These are phyloP conservation scores for Micromonas pusilla DNA, from an alignment of 139 green algal species.

Conservation along the genomic window DNA sequence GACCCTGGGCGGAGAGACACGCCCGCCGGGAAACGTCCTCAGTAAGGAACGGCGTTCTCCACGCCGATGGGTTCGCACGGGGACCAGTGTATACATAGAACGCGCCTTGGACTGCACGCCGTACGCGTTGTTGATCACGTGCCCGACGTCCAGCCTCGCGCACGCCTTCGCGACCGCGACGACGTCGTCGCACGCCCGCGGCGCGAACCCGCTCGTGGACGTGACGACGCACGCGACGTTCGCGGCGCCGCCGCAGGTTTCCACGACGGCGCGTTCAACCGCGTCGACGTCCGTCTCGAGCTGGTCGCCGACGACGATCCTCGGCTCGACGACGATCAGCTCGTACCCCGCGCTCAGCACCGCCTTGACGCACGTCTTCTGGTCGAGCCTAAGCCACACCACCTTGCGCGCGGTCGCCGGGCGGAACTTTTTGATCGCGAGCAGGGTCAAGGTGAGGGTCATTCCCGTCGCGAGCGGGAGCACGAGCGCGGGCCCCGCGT, in stretches of 20 bases:
- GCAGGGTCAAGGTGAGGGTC: constrained; percentile 68
- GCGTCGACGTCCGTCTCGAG: constrained; percentile 72
- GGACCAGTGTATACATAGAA: not conserved
- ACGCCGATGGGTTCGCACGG: too few species aligned
- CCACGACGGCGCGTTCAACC: constrained; percentile 41
- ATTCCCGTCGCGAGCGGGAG: constrained; percentile 90
- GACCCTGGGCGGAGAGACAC: too few species aligned
- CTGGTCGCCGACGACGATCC: constrained; percentile 41
- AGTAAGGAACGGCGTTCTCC: too few species aligned
- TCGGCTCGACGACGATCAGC: constrained; percentile 48
- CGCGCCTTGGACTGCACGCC: constrained; percentile 74
- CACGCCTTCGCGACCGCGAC: constrained; percentile 65
- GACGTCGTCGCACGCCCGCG: constrained; percentile 59
- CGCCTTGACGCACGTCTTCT: constrained; percentile 97
- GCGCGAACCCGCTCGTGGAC: constrained; percentile 94
- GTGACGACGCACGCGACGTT: constrained; percentile 52
- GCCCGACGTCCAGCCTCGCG: constrained; percentile 47
- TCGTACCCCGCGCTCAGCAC: constrained; percentile 66
- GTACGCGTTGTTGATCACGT: constrained; percentile 98
- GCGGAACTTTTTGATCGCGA: constrained; percentile 44
- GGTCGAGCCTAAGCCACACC: constrained; percentile 89
- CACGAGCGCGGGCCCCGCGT: constrained; percentile 57
- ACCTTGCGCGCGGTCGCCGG: constrained; percentile 43
- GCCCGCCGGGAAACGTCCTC: too few species aligned
- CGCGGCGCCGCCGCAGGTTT: constrained; percentile 35